These are phyloP conservation scores for Quercus glauca DNA, from an alignment of 306 rosid genomes.

Conservation along the genomic window DNA sequence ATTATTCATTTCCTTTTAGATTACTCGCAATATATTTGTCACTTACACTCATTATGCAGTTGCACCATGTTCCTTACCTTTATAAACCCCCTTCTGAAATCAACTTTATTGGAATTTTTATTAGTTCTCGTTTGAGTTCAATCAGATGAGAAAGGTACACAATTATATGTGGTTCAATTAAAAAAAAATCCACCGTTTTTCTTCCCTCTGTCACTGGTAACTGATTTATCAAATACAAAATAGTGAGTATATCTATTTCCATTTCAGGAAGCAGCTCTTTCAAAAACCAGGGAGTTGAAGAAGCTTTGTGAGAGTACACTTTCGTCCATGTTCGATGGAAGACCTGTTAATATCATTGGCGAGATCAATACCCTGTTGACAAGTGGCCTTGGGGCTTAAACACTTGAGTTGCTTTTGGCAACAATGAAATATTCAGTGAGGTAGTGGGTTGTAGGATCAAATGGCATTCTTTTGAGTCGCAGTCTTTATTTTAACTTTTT, in stretches of 20 bases:
- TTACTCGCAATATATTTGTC: background rate
- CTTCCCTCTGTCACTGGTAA: background rate
- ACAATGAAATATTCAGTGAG: constrained; percentile 8
- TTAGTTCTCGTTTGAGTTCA: too few relatives aligned
- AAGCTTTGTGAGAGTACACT: constrained; percentile 70
- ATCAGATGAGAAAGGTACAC: background rate
- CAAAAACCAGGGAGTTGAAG: constrained; percentile 73
- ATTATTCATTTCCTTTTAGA: background rate
- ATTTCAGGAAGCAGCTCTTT: constrained; percentile 71
- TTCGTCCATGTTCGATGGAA: constrained; percentile 89
- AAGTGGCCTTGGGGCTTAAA: constrained; percentile 65
- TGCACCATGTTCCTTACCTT: background rate
- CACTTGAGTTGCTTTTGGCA: background rate
- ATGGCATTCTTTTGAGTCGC: background rate
- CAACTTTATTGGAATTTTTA: too few relatives aligned
- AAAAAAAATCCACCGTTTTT: background rate
- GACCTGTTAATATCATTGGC: constrained; percentile 93
- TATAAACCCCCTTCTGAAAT: too few relatives aligned
- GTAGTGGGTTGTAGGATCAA: background rate
- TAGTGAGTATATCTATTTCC: background rate
- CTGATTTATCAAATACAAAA: background rate
- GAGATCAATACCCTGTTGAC: constrained; percentile 64
- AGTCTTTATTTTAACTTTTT: too few relatives aligned
- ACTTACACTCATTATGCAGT: background rate
- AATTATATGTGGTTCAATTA: background rate